Percentiles rank a stretch among this genome's conserved stretches.
Conservation (phyloP, 305 asterid genomes). For the Solanum chacoense region DNA sequence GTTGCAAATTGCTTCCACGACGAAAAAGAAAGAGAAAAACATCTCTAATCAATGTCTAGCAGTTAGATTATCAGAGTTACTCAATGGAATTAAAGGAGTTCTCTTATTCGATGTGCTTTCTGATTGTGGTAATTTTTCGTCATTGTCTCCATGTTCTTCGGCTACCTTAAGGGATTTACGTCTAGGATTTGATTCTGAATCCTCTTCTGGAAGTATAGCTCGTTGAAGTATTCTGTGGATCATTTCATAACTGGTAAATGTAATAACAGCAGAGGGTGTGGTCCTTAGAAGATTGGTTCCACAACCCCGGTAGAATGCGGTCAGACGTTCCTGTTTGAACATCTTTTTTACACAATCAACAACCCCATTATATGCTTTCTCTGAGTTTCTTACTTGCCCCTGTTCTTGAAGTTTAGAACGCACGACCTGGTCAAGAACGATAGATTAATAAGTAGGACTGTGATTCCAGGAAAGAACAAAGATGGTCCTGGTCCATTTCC, state of each 20-base stretch:
- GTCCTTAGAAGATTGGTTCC: conserved; percentile 91
- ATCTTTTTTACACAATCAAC: conserved; percentile 69
- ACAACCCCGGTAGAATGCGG: conserved; percentile 92
- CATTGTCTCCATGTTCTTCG: conserved; percentile 11
- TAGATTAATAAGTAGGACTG: not conserved
- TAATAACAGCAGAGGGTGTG: conserved; percentile 88
- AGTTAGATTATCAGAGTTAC: conserved; percentile 31
- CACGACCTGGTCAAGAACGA: conserved; percentile 45
- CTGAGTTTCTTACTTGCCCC: conserved; percentile 48
- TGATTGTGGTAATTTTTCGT: conserved; percentile 15
- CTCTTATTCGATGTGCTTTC: conserved; percentile 31
- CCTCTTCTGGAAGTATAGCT: conserved; percentile 37
- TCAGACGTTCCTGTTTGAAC: conserved; percentile 47
- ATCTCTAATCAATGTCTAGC: conserved; percentile 20
- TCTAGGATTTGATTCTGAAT: conserved; percentile 20
- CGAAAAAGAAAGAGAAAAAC: not conserved
- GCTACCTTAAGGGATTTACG: conserved; percentile 25
- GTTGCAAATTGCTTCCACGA: not conserved
- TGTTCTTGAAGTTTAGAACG: conserved; percentile 97
- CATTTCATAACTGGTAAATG: conserved; percentile 89
- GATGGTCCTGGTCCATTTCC: not conserved
- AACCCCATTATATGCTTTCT: conserved; percentile 56
- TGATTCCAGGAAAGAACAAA: not conserved
- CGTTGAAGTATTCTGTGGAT: conserved; percentile 53
- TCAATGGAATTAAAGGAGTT: conserved; percentile 38